A percentile compares a stretch with the other conserved stretches of the same genome.
Evolutionary conservation across 441 rosid genomes (phyloP).

Genomic region (Brassica hybrid): DNA sequence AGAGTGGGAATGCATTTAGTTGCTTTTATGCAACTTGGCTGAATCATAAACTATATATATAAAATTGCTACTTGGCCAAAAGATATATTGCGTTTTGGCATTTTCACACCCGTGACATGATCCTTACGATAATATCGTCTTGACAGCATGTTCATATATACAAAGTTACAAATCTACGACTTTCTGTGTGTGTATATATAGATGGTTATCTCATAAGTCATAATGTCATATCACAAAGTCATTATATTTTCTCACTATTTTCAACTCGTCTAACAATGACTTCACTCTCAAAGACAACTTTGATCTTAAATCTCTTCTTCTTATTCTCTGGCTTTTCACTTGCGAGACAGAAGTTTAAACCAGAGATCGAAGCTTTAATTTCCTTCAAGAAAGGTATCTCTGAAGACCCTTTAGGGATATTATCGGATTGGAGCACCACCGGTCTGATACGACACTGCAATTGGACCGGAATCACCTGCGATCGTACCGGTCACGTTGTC

Average conservation of each 20-base stretch:
- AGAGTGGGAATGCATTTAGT: too few relatives aligned
- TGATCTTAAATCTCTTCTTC: slow-evolving; percentile 24
- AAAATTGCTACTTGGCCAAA: background rate
- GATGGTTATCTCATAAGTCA: too few relatives aligned
- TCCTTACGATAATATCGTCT: background rate
- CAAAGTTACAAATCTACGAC: background rate
- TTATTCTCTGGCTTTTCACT: slow-evolving; percentile 18
- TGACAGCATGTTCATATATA: background rate
- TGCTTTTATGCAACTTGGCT: too few relatives aligned
- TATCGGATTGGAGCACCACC: slow-evolving; percentile 64
- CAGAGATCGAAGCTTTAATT: slow-evolving; percentile 59
- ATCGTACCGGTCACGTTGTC: slow-evolving; percentile 49
- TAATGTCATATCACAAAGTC: background rate
- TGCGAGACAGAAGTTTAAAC: slow-evolving; percentile 46
- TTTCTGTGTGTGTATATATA: background rate
- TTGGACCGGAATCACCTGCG: slow-evolving; percentile 85
- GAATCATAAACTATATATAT: too few relatives aligned
- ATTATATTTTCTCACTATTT: slow-evolving; percentile 10
- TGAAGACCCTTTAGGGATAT: slow-evolving; percentile 59
- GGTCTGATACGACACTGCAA: slow-evolving; percentile 63
- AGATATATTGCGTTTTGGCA: slow-evolving; percentile 32
- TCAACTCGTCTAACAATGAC: slow-evolving; percentile 26
- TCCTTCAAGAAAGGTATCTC: slow-evolving; percentile 64
- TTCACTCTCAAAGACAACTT: slow-evolving; percentile 26
- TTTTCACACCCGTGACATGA: slow-evolving; percentile 41